A percentile compares a stretch with the other conserved stretches of the same genome.
Conservation (phyloP, 2,329 filamentous ascomycete genomes). For the Colletotrichum trifolii region DNA sequence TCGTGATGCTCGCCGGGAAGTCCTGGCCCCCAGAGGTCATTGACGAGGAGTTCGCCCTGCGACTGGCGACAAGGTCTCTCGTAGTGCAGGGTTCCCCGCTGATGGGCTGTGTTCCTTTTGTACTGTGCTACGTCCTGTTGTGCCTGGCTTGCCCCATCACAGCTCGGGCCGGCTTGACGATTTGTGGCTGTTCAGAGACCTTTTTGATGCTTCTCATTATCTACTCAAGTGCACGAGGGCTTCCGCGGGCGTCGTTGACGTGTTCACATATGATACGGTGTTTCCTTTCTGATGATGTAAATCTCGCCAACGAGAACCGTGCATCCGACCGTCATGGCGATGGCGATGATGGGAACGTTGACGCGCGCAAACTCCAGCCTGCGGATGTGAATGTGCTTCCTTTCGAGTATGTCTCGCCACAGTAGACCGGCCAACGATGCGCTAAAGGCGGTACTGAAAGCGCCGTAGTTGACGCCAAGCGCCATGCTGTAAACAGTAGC, state of each 20-base stretch:
- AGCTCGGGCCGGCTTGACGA: not conserved
- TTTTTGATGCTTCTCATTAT: not conserved
- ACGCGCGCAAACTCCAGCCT: conserved; percentile 74
- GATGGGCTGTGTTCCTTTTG: not conserved
- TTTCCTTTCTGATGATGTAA: conserved; percentile 63
- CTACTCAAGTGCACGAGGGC: not conserved
- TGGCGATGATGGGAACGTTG: conserved; percentile 77
- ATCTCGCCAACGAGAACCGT: conserved; percentile 71
- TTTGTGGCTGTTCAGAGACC: not conserved
- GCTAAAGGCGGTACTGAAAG: conserved; percentile 78
- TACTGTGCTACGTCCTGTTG: not conserved
- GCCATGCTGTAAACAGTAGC: conserved; percentile 81
- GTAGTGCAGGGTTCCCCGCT: not conserved
- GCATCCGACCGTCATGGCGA: conserved; percentile 74
- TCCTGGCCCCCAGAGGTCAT: no score
- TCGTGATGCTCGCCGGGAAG: not conserved
- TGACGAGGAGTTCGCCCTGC: not conserved
- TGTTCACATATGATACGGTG: conserved; percentile 46
- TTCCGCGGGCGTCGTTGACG: not conserved
- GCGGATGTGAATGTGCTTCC: conserved; percentile 75
- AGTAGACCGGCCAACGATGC: conserved; percentile 77
- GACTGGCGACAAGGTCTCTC: not conserved
- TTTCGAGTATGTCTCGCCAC: conserved; percentile 76
- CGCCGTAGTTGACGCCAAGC: conserved; percentile 79
- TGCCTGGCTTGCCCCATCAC: not conserved